Evolutionary conservation across 2,329 filamentous ascomycete genomes (phyloP), one percentile per base, ranked within the genome.

Genomic region (Alternaria ventricosa): DNA sequence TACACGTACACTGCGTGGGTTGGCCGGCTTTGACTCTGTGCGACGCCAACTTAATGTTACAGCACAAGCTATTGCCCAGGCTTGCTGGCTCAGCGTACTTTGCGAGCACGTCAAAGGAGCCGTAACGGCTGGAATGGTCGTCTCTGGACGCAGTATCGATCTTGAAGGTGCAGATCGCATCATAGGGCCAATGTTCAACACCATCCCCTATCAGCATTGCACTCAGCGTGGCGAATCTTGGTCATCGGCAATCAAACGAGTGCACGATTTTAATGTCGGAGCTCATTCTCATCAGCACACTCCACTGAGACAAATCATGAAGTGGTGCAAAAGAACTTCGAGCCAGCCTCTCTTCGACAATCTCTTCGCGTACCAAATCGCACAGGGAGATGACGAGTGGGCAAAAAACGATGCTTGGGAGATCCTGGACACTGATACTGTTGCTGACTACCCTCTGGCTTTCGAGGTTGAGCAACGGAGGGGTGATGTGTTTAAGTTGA

Each of bases 171-270:
- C 89, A 2, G 90, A 94, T 50, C 75, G 84, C 22, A 87, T 92
- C 1, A 86, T 96, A 45, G 95, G 94, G 0, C 94, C 95, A 0
- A 81, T 97, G 20, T 97, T 97, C 85, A 97, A 97, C 75, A 97
- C 94, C 0, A 82, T 97, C 1, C 93, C 94, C 0, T 93, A 91
- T 75, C 85, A 87, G 58, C 79, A 89, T 33, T 74, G 81, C 6
- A 68, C 86, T 13, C 64, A 79, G 7, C 66, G 77, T 0, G 73
- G 78, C 0, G 81, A 85, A 5, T 88, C 84, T 0, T 93, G 91
- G 88, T 75, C 80, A 1, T 84, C 87, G 0, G 78, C 93, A 1
- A 82, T 93, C 22, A 83, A 81, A 15, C 81, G 83, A 55, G 92
- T 91, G 64, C 93, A 97, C 71, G 80, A 87, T 0, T 93, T 91